A percentile compares a stretch with the other conserved stretches of the same genome.
phyloP scores from a whole-genome alignment of 192 early-diverging fungal genomes.

The Coemansia sp. region DNA sequence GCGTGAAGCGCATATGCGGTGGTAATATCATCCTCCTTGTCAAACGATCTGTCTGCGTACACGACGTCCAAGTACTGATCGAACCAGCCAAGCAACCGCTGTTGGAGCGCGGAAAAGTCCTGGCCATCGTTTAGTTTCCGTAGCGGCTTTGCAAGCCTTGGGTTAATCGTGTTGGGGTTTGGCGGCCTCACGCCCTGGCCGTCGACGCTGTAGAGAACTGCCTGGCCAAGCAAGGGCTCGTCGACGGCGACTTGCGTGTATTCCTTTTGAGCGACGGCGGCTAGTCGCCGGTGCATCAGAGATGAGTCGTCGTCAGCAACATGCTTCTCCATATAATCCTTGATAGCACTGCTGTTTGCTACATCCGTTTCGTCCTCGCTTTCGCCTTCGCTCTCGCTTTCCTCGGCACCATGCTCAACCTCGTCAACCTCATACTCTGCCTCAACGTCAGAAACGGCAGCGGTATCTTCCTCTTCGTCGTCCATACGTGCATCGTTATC shows the following conservation, averaged over 20 bases:
- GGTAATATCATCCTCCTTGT: conserved; percentile 73
- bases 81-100: conserved; percentile 63
- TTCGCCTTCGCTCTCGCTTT: conserved; percentile 22
- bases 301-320: conserved; percentile 34
- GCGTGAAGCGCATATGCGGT: conserved; percentile 80
- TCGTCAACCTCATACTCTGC: conserved; percentile 34
- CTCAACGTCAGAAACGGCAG: conserved; percentile 42
- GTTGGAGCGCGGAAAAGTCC: conserved; percentile 60
- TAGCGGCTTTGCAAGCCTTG: conserved; percentile 39
- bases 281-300: conserved; percentile 45
- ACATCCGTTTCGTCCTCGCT: background rate
- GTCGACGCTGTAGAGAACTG: conserved; percentile 30
- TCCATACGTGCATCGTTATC: conserved; percentile 49
- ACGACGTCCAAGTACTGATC: conserved; percentile 80
- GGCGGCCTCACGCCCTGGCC: conserved; percentile 25
- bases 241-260: conserved; percentile 37
- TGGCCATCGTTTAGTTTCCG: conserved; percentile 35
- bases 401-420: conserved; percentile 24
- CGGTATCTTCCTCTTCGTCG: conserved; percentile 48
- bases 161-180: conserved; percentile 35
- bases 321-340: conserved; percentile 48
- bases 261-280: conserved; percentile 46
- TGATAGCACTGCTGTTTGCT: conserved; percentile 23
- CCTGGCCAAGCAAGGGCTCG: conserved; percentile 42
- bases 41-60: conserved; percentile 64